These are phyloP conservation scores for Fusarium multiceps DNA, from an alignment of 2,329 filamentous ascomycete genomes.

Conservation along the genomic window DNA sequence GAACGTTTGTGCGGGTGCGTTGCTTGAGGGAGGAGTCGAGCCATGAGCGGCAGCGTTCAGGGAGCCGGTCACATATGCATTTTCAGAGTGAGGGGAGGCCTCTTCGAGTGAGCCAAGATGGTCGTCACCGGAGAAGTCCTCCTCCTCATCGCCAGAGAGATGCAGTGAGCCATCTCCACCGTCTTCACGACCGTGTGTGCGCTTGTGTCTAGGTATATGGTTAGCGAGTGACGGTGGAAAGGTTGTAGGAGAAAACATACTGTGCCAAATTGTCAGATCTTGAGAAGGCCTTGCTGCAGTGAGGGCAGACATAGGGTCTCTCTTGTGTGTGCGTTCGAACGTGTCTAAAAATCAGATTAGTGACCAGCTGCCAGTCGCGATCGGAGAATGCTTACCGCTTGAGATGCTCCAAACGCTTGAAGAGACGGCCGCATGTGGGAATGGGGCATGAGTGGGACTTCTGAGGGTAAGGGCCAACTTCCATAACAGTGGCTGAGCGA, in stretches of 20 bases:
- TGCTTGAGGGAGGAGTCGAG: constrained; percentile 39
- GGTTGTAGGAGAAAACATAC: constrained; percentile 66
- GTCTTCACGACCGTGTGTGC: constrained; percentile 73
- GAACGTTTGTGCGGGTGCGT: constrained; percentile 54
- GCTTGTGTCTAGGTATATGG: constrained; percentile 78
- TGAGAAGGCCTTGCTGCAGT: constrained; percentile 99
- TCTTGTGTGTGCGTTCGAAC: constrained; percentile 99
- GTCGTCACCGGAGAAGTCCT: constrained; percentile 85
- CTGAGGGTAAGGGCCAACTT: constrained; percentile 94
- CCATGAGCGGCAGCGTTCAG: constrained; percentile 59
- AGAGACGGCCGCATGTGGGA: constrained; percentile 93
- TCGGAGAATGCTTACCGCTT: constrained; percentile 80
- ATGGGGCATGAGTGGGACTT: constrained; percentile 99
- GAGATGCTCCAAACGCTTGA: constrained; percentile 98
- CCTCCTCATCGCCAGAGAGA: constrained; percentile 84
- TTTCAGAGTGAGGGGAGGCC: constrained; percentile 77
- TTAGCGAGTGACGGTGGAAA: constrained; percentile 19
- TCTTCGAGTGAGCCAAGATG: constrained; percentile 84
- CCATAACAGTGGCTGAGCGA: constrained; percentile 94
- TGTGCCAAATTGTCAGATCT: constrained; percentile 99
- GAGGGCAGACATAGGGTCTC: constrained; percentile 95
- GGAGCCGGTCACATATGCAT: constrained; percentile 68
- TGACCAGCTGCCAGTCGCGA: constrained; percentile 24
- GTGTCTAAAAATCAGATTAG: constrained; percentile 71
- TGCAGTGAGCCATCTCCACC: constrained; percentile 68